phyloP scores from a whole-genome alignment of 176 grass and related monocot genomes.

The Phragmites australis region DNA sequence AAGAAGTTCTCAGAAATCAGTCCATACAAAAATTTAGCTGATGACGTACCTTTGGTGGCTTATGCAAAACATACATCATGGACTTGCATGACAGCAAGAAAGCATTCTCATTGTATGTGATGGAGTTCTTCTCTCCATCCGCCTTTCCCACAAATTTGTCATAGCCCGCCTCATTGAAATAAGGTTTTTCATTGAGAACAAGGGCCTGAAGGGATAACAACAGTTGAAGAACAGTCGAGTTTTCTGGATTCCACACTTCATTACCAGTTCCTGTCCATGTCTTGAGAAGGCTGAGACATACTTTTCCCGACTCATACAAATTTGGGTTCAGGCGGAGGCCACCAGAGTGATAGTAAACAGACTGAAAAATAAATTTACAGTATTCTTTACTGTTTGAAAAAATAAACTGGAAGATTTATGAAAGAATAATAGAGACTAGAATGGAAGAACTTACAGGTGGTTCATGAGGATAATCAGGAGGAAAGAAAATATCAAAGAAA shows the following conservation, averaged over 20 bases:
- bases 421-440: conserved; percentile 23
- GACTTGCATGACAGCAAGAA: conserved; percentile 91
- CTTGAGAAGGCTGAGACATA: conserved; percentile 96
- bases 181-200: conserved; percentile 96
- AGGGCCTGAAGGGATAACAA: conserved; percentile 93
- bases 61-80: conserved; percentile 78
- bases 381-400: not conserved
- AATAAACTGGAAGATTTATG: not conserved
- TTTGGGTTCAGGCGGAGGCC: conserved; percentile 92
- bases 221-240: conserved; percentile 86
- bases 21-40: not conserved
- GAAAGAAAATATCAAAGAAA: conserved; percentile 98
- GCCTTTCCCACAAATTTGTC: conserved; percentile 92
- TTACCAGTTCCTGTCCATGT: conserved; percentile 85
- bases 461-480: conserved; percentile 78
- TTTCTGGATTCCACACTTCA: conserved; percentile 86
- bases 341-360: conserved; percentile 87
- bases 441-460: conserved; percentile 72
- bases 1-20: conserved; percentile 18
- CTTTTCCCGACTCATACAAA: conserved; percentile 93
- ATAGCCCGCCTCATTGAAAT: conserved; percentile 95
- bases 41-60: conserved; percentile 82
- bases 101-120: conserved; percentile 96
- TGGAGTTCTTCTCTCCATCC: conserved; percentile 91
- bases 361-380: conserved; percentile 41